Evolutionary conservation across 2,329 filamentous ascomycete species (phyloP).

Genomic region (Cladosporium austrohemisphaericum): DNA sequence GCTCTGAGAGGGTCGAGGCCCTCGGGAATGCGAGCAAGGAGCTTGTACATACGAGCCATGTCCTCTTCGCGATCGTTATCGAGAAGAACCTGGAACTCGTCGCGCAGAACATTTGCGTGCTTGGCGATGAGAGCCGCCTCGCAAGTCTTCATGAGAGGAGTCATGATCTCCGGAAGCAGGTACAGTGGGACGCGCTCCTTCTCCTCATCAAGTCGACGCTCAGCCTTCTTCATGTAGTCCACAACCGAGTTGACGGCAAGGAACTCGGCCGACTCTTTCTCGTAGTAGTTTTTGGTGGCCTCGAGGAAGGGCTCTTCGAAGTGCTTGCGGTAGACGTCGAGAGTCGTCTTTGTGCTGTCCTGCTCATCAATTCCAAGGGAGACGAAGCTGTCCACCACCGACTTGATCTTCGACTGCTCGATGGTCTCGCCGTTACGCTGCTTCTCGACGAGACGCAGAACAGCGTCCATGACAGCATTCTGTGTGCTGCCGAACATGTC

Average conservation of each 20-base stretch:
- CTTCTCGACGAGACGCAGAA: conserved; percentile 92
- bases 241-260: conserved; percentile 95
- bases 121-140: conserved; percentile 86
- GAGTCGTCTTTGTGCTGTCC: conserved; percentile 86
- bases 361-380: conserved; percentile 91
- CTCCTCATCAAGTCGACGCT: conserved; percentile 82
- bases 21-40: conserved; percentile 83
- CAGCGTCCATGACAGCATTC: conserved; percentile 87
- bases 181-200: conserved; percentile 91
- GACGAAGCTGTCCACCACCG: conserved; percentile 91
- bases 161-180: conserved; percentile 82
- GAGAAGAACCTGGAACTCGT: conserved; percentile 91
- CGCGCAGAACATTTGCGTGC: conserved; percentile 78
- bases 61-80: conserved; percentile 95
- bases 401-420: conserved; percentile 94
- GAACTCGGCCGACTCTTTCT: conserved; percentile 88
- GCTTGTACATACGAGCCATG: conserved; percentile 91
- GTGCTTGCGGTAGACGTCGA: conserved; percentile 88
- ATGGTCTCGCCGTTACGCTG: conserved; percentile 97
- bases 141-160: conserved; percentile 79
- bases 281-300: conserved; percentile 81
- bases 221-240: conserved; percentile 99
- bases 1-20: conserved; percentile 83
- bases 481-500: conserved; percentile 84
- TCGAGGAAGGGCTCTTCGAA: conserved; percentile 91